Percentiles rank a stretch among this genome's conserved stretches.
phyloP scores from a whole-genome alignment of 2,329 filamentous ascomycete species.

The Trichophyton simii region DNA sequence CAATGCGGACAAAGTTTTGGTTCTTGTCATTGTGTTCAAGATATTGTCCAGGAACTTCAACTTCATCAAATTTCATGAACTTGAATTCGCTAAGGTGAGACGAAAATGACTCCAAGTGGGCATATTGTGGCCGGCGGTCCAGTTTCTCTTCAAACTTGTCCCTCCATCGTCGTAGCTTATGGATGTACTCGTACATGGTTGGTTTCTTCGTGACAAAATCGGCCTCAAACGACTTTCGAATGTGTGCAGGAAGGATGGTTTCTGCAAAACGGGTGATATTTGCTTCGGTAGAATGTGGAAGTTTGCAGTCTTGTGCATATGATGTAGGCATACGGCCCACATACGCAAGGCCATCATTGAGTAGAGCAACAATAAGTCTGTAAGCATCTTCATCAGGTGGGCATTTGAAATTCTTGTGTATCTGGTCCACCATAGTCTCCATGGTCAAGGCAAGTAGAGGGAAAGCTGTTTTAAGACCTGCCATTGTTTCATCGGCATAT shows the following conservation, averaged over 20 bases:
- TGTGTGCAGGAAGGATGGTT: constrained; percentile 86
- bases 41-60: constrained; percentile 95
- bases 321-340: constrained; percentile 76
- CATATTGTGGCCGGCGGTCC: constrained; percentile 62
- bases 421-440: constrained; percentile 99
- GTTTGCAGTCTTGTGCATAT: constrained; percentile 81
- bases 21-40: constrained; percentile 97
- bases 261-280: constrained; percentile 96
- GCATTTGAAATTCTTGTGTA: constrained; percentile 98
- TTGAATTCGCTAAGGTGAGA: constrained; percentile 91
- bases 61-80: constrained; percentile 96
- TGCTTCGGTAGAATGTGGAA: constrained; percentile 78
- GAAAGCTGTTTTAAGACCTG: constrained; percentile 91
- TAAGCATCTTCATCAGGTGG: constrained; percentile 97
- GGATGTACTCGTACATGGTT: constrained; percentile 97
- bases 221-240: constrained; percentile 91
- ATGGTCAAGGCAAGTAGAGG: constrained; percentile 90
- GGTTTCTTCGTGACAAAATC: constrained; percentile 94
- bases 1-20: constrained; percentile 93
- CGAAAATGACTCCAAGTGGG: constrained; percentile 72
- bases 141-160: constrained; percentile 98
- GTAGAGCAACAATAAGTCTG: constrained; percentile 85
- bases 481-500: constrained; percentile 88
- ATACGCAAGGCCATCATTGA: constrained; percentile 90
- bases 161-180: constrained; percentile 88